Conservation (phyloP, 2,329 filamentous ascomycete species). For the Aspergillus ruber region DNA sequence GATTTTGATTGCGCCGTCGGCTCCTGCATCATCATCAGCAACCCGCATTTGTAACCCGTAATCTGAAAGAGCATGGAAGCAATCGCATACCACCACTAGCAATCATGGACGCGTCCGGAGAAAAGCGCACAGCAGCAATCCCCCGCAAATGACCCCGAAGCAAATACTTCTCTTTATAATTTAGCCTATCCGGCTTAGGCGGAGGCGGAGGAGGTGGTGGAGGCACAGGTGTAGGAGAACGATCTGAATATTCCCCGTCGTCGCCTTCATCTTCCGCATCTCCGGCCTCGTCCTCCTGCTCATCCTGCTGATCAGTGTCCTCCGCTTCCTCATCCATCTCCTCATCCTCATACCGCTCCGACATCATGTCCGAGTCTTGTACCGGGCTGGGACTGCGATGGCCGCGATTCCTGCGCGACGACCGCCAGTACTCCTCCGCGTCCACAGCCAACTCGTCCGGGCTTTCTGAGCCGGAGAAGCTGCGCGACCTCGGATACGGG, state of each 20-base stretch:
- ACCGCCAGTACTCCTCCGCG: slow-evolving; percentile 30
- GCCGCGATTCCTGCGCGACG: slow-evolving; percentile 15
- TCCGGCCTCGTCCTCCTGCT: not conserved
- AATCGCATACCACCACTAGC: slow-evolving; percentile 64
- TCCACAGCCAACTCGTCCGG: slow-evolving; percentile 43
- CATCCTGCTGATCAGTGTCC: not conserved
- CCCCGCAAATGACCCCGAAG: slow-evolving; percentile 72
- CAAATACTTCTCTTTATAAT: slow-evolving; percentile 64
- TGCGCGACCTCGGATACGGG: slow-evolving; percentile 19
- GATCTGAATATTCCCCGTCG: slow-evolving; percentile 17
- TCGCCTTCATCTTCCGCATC: slow-evolving; percentile 2
- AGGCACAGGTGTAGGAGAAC: slow-evolving; percentile 31
- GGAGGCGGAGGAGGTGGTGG: slow-evolving; percentile 36
- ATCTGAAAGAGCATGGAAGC: not conserved
- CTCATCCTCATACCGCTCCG: slow-evolving; percentile 1
- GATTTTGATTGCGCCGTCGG: slow-evolving; percentile 84
- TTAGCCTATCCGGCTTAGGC: slow-evolving; percentile 51
- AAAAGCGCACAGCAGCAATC: slow-evolving; percentile 81
- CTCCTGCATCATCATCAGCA: slow-evolving; percentile 43
- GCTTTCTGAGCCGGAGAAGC: slow-evolving; percentile 29
- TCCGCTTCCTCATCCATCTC: slow-evolving; percentile 1
- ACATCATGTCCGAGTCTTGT: slow-evolving; percentile 3
- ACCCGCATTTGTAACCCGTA: not conserved
- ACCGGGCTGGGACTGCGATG: slow-evolving; percentile 6
- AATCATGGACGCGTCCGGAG: slow-evolving; percentile 82